Conservation (phyloP, 2,329 filamentous ascomycete genomes). For the Diaporthe longicolla region DNA sequence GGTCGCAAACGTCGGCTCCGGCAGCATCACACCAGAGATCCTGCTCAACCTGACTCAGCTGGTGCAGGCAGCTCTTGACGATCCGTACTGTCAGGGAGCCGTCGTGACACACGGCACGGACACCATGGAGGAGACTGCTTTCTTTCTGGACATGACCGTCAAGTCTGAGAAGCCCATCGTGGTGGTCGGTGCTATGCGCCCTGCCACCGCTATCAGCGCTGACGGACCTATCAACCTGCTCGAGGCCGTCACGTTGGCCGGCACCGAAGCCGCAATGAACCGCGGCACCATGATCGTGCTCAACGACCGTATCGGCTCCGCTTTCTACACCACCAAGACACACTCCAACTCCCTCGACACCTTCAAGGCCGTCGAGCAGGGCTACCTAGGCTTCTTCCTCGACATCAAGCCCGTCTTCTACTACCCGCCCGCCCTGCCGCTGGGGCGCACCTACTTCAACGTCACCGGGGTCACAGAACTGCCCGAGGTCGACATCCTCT, state of each 20-base stretch:
- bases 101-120: conserved; percentile 77
- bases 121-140: conserved; percentile 74
- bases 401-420: conserved; percentile 73
- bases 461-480: conserved; percentile 55
- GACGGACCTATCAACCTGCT: conserved; percentile 75
- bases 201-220: conserved; percentile 72
- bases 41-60: conserved; percentile 62
- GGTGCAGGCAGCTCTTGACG: conserved; percentile 64
- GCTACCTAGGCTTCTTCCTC: conserved; percentile 71
- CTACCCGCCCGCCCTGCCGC: conserved; percentile 65
- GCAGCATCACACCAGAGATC: conserved; percentile 63
- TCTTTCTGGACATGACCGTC: conserved; percentile 72
- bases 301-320: conserved; percentile 72
- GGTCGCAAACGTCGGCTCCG: conserved; percentile 63
- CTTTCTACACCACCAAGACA: conserved; percentile 73
- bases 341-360: conserved; percentile 75
- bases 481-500: conserved; percentile 70
- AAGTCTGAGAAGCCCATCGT: conserved; percentile 72
- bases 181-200: conserved; percentile 74
- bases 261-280: conserved; percentile 57
- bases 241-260: conserved; percentile 71
- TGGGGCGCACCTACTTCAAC: conserved; percentile 61
- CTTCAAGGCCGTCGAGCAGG: conserved; percentile 70
- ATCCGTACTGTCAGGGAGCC: conserved; percentile 59
- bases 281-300: conserved; percentile 72